Evolutionary conservation across 139 green algal genomes (phyloP), one percentile per base, ranked within the genome.

Genomic region (Chlorella sp.): DNA sequence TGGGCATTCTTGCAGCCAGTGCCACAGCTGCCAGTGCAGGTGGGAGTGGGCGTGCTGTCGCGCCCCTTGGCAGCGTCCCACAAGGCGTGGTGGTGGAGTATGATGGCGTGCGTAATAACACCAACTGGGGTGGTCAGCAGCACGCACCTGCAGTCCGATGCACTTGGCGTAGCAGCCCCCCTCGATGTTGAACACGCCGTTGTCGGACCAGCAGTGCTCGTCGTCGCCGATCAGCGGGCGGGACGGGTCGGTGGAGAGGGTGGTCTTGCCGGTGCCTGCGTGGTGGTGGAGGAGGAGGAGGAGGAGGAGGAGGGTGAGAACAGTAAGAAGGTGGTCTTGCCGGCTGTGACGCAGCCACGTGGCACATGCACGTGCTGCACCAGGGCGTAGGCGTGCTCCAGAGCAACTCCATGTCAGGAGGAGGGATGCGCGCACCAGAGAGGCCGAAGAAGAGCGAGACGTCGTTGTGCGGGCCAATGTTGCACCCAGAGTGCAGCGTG

Each of bases 101-200:
- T n/a, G n/a, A n/a, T n/a, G n/a, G n/a, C n/a, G n/a, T n/a, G n/a
- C n/a, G n/a, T n/a, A n/a, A n/a, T n/a, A n/a, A n/a, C n/a, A n/a
- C n/a, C n/a, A n/a, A n/a, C n/a, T n/a, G n/a, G n/a, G n/a, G n/a
- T n/a, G n/a, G n/a, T n/a, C n/a, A n/a, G n/a, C n/a, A n/a, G n/a
- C n/a, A n/a, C 64, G 33, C 3, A 71, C 42, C 67, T 72, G 10
- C 60, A 82, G 76, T 31, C 35, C 36, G 49, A 97, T 97, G 87
- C 76, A 91, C 89, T 97, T 97, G 76, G 92, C 93, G 67, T 98
- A 98, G 86, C 93, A 97, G 69, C 93, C 93, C 22, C 93, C 93
- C 89, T 98, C 93, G 36, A 98, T 92, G 87, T 97, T 97, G 83
- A 93, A 94, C 35, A 96, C 90, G 64, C 93, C 93, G 6, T 88